Base-by-base conservation (phyloP, 169 alveolate genomes). In the Eimeria acervulina region DNA sequence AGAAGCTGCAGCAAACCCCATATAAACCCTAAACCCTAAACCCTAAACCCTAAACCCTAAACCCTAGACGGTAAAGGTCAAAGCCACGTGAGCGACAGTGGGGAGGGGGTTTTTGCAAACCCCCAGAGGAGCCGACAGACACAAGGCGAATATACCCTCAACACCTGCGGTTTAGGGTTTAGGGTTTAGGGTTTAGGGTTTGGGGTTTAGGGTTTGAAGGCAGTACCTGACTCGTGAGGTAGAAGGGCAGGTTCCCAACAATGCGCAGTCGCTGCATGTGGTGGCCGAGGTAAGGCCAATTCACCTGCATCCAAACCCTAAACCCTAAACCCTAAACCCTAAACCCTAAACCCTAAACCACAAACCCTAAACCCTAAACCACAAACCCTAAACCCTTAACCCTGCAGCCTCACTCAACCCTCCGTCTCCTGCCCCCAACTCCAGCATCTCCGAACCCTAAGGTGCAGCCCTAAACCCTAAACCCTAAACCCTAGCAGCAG, bases 191-290 rank as follows among this genome's bases (percentile, higher is more conserved):
- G 80, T 68, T 68, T 68, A 28, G 80, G 59, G 55, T 36, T 76
- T 40, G 36, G 55, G 55, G 87, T 76, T 76, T 76, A 36, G 66
- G 66, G 66, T 55, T 55, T 55, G 87, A 59, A 12, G 81, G 36
- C 17, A 23, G 38, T 28, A 80, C 96, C 95, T 98, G 99, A 40
- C 98, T 97, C 33, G 99, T 98, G 87, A 98, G 97, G 95, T 98
- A 98, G 87, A 97, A 98, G 47, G 99, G 99, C 33, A 98, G 95
- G 78, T 98, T 98, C 0, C 99, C 99, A 23, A 97, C 97, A 38
- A 98, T 95, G 70, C 98, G 97, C 74, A 98, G 95, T 28, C 97
- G 96, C 38, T 95, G 78, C 72, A 81, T 97, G 89, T 78, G 96
- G 52, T 90, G 74, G 51, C 97, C 97, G 52, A 98, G 80, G 1